Percentiles rank a stretch among this genome's conserved stretches.
These are phyloP conservation scores for Aspergillus flavus DNA, from an alignment of 2,329 filamentous ascomycete species.

Conservation along the genomic window DNA sequence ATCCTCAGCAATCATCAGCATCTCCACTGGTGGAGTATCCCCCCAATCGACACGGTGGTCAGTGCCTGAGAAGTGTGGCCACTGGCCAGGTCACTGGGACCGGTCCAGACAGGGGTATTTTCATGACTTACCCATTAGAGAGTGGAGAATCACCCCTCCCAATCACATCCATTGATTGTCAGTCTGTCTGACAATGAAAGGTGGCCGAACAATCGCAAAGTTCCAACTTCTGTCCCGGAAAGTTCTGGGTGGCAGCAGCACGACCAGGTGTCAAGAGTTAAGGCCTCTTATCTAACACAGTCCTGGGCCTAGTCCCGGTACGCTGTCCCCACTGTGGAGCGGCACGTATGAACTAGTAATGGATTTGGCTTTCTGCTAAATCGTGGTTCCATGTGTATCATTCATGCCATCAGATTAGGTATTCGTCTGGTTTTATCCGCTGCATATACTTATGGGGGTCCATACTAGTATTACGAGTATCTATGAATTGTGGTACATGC, in stretches of 20 bases:
- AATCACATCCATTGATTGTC: background rate
- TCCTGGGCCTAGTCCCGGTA: background rate
- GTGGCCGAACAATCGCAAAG: background rate
- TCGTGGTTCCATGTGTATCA: background rate
- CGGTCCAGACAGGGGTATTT: background rate
- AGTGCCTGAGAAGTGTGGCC: conserved; percentile 13
- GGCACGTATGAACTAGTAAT: background rate
- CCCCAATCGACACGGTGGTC: conserved; percentile 16
- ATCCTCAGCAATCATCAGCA: conserved; percentile 3
- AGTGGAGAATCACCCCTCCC: background rate
- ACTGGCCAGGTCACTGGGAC: conserved; percentile 5
- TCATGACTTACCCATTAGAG: background rate
- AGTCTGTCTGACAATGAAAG: background rate
- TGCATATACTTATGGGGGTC: background rate
- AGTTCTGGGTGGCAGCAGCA: background rate
- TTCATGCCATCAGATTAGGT: background rate
- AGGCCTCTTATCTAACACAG: background rate
- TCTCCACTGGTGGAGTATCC: conserved; percentile 16
- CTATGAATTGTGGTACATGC: background rate
- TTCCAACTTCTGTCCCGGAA: background rate
- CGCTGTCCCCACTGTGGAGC: background rate
- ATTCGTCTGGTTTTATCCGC: background rate
- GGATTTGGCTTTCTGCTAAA: background rate
- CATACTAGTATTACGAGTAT: background rate
- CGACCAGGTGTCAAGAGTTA: background rate